A percentile compares a stretch with the other conserved stretches of the same genome.
phyloP scores from a whole-genome alignment of 2,329 filamentous ascomycete species.

The Ceratocystis smalleyi region DNA sequence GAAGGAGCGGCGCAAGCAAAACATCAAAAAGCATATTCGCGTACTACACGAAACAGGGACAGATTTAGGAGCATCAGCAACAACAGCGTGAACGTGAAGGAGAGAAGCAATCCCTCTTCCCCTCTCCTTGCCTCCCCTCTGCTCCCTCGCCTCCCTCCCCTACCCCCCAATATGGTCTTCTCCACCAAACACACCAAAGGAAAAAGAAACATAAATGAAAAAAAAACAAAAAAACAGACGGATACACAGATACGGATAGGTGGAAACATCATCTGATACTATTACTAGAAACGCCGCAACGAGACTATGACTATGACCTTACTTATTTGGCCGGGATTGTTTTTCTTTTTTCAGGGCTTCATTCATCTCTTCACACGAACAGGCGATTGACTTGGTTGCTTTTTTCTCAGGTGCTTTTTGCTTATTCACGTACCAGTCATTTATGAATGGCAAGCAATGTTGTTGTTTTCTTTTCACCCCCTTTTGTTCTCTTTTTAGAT shows the following conservation, averaged over 20 bases:
- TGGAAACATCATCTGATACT: background rate
- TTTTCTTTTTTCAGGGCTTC: background rate
- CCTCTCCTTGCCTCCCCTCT: too few relatives aligned
- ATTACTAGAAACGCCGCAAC: background rate
- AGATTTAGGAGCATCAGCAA: background rate
- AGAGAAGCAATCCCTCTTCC: background rate
- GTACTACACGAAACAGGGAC: constrained; percentile 22
- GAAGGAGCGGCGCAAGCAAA: constrained; percentile 25
- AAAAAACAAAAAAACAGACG: background rate
- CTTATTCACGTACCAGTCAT: background rate
- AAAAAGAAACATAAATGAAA: background rate
- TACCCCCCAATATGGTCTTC: too few relatives aligned
- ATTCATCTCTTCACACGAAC: background rate
- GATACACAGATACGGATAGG: background rate
- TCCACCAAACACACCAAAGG: too few relatives aligned
- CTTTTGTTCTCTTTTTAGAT: background rate
- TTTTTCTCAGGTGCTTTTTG: background rate
- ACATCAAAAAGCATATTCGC: constrained; percentile 26
- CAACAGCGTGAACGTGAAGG: background rate
- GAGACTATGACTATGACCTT: constrained; percentile 3
- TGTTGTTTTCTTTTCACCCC: background rate
- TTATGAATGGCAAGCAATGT: background rate
- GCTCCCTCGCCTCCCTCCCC: too few relatives aligned
- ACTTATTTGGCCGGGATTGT: background rate
- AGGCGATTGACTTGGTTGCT: background rate